Percentiles rank a stretch among this genome's conserved stretches.
These are phyloP conservation scores for Septoria linicola DNA, from an alignment of 2,329 filamentous ascomycete species.

Conservation along the genomic window DNA sequence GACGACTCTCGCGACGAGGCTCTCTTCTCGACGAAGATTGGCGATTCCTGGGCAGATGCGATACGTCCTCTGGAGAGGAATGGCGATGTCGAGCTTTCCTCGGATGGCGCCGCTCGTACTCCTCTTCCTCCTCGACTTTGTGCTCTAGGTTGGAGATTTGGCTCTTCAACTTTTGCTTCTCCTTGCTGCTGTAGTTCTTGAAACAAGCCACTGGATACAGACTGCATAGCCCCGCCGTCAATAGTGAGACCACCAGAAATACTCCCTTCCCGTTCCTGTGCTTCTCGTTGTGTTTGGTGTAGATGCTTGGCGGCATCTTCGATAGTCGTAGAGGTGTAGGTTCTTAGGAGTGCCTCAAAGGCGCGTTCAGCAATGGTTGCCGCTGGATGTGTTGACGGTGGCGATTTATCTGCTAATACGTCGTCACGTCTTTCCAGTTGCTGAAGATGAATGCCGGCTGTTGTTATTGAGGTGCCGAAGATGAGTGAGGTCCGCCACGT, in stretches of 20 bases:
- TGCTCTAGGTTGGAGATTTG: conserved; percentile 30
- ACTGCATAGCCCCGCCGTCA: conserved; percentile 39
- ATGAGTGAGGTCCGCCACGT: neutral
- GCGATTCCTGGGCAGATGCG: conserved; percentile 25
- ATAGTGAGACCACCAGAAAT: conserved; percentile 34
- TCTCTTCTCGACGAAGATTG: conserved; percentile 25
- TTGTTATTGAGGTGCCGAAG: neutral
- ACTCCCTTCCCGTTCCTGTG: conserved; percentile 36
- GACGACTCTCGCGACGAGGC: conserved; percentile 25
- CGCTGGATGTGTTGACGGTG: neutral
- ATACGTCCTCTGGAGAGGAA: conserved; percentile 31
- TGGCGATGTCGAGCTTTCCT: conserved; percentile 31
- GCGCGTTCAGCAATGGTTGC: conserved; percentile 4
- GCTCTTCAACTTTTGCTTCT: conserved; percentile 30
- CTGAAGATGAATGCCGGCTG: neutral
- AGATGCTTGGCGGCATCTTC: conserved; percentile 28
- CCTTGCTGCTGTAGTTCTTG: conserved; percentile 38
- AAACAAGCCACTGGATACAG: conserved; percentile 39
- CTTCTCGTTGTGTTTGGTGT: conserved; percentile 35
- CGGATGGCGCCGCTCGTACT: conserved; percentile 26
- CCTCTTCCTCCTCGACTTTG: conserved; percentile 29
- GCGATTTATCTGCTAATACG: neutral
- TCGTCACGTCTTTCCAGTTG: conserved; percentile 38
- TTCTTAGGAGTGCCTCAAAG: conserved; percentile 13
- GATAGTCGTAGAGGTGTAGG: conserved; percentile 9